These are phyloP conservation scores for Ananas comosus DNA, from an alignment of 176 grass and related monocot genomes.

Conservation along the genomic window DNA sequence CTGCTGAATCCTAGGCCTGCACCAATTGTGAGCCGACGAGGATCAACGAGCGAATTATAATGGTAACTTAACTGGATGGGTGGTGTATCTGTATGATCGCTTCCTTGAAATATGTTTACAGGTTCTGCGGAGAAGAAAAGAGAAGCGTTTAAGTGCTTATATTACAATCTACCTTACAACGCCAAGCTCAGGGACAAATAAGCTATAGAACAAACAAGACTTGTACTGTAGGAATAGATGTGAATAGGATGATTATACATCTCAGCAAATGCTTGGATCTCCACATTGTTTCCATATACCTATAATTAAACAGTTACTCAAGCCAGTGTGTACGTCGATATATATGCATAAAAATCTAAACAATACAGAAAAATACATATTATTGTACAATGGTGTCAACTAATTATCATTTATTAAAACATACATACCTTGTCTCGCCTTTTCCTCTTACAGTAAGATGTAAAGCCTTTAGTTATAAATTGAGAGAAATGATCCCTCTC, in stretches of 20 bases:
- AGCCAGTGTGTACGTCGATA: not conserved
- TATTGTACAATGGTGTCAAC: not conserved
- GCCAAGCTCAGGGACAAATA: conserved; percentile 12
- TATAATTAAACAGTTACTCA: conserved; percentile 21
- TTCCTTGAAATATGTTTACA: conserved; percentile 99
- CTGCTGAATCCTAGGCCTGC: conserved; percentile 91
- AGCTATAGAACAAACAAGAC: conserved; percentile 22
- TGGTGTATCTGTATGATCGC: conserved; percentile 77
- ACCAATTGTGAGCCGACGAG: conserved; percentile 63
- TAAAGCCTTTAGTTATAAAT: conserved; percentile 94
- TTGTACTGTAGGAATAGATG: conserved; percentile 92
- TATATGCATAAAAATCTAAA: not conserved
- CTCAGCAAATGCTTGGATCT: conserved; percentile 98
- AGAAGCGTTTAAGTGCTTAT: conserved; percentile 14
- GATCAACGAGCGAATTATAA: conserved; percentile 98
- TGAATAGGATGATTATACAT: conserved; percentile 99
- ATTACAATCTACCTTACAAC: not conserved
- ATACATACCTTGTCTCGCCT: conserved; percentile 89
- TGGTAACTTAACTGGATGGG: conserved; percentile 94
- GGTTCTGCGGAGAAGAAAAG: conserved; percentile 55
- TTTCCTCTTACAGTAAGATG: conserved; percentile 94
- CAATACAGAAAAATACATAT: too few relatives aligned
- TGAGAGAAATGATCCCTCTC: conserved; percentile 96
- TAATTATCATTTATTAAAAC: not conserved
- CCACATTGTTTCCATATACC: conserved; percentile 99